Evolutionary conservation across 768 basidiomycete genomes (phyloP).

Genomic region (Agrocybe praecox): DNA sequence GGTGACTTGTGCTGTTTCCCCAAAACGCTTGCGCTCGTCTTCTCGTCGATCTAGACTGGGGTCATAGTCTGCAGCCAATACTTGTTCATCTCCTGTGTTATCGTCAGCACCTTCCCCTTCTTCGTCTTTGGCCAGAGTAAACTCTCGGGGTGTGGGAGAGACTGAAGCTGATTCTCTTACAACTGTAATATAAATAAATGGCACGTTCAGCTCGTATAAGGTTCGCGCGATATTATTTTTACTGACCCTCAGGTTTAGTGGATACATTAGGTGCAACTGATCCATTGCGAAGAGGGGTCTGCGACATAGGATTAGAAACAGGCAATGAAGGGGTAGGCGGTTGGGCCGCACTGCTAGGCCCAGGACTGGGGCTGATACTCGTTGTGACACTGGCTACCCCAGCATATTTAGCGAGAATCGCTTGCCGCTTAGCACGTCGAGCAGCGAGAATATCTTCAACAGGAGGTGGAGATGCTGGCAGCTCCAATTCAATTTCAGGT

Average conservation of each 20-base stretch:
- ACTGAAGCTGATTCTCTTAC: slow-evolving; percentile 58
- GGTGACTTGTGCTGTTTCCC: slow-evolving; percentile 30
- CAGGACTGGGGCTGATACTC: slow-evolving; percentile 57
- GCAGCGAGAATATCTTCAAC: slow-evolving; percentile 69
- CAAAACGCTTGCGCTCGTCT: slow-evolving; percentile 75
- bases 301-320: slow-evolving; percentile 66
- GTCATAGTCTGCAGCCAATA: slow-evolving; percentile 94
- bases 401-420: slow-evolving; percentile 78
- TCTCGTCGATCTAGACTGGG: slow-evolving; percentile 75
- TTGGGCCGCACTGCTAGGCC: slow-evolving; percentile 74
- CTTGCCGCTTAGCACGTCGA: slow-evolving; percentile 71
- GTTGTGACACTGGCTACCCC: slow-evolving; percentile 42
- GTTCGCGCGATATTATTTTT: slow-evolving; percentile 1
- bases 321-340: slow-evolving; percentile 59
- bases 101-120: slow-evolving; percentile 50
- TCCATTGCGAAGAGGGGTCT: slow-evolving; percentile 48
- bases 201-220: background rate
- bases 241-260: slow-evolving; percentile 17
- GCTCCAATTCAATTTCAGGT: slow-evolving; percentile 57
- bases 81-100: slow-evolving; percentile 59
- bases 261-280: slow-evolving; percentile 22
- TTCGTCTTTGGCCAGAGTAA: slow-evolving; percentile 70
- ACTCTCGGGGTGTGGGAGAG: slow-evolving; percentile 58
- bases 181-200: slow-evolving; percentile 32
- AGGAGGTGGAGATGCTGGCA: slow-evolving; percentile 53